A percentile compares a stretch with the other conserved stretches of the same genome.
phyloP scores from a whole-genome alignment of 345 rosid species.

The Eucalyptus viminalis region DNA sequence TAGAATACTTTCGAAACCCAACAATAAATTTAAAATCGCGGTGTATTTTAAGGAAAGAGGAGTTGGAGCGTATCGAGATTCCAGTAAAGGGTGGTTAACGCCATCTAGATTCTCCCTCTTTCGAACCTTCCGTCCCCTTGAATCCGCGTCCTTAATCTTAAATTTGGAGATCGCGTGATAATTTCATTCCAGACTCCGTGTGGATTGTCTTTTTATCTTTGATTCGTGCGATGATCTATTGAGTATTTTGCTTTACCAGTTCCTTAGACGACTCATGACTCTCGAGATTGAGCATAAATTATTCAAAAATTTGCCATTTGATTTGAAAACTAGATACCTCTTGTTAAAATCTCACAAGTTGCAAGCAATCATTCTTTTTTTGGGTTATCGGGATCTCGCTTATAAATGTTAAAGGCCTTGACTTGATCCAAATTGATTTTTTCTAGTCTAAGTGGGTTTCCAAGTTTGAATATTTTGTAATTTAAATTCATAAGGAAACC shows the following conservation, averaged over 20 bases:
- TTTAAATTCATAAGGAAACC: not conserved
- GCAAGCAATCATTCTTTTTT: not conserved
- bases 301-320: too few species aligned
- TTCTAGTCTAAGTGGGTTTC: too few species aligned
- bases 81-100: too few species aligned
- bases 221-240: not conserved
- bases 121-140: not conserved
- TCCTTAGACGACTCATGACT: fast-evolving
- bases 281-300: not conserved
- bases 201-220: not conserved
- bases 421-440: too few species aligned
- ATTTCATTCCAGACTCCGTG: not conserved
- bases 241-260: not conserved
- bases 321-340: too few species aligned
- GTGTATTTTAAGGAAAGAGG: not conserved
- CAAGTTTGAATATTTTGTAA: not conserved
- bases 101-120: not conserved
- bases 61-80: not conserved
- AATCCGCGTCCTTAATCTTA: not conserved
- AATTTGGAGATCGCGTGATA: not conserved
- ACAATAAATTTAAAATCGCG: not conserved
- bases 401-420: too few species aligned
- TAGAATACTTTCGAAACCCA: not conserved
- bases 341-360: fast-evolving
- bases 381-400: fast-evolving